Evolutionary conservation across 2,329 filamentous ascomycete species (phyloP), one percentile per base, ranked within the genome.

Genomic region (Penicillium sp.): DNA sequence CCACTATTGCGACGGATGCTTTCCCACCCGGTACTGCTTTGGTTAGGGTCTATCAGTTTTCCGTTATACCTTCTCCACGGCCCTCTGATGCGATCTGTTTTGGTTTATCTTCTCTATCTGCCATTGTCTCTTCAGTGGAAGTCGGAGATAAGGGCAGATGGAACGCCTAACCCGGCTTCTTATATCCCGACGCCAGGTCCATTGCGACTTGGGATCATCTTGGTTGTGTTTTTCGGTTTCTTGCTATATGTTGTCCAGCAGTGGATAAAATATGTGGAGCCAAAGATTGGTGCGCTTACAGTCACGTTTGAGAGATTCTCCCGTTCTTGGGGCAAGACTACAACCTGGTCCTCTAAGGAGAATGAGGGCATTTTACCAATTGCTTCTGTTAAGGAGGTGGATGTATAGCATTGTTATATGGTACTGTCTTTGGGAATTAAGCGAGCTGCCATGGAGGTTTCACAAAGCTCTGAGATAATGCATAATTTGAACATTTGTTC

Each of bases 21-120:
- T 2, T 81, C 81, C 4, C 79, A 78, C 54, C 78, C 77, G 30
- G 76, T 78, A 51, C 78, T 87, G 40, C 76, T 84, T 41, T 87
- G 83, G 79, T 78, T 87, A 11, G 84, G 84, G 41, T 82, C 81
- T 63, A 80, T 86, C 70, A 84, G 81, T 41, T 86, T 86, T 62
- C 83, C 84, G 1, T 81, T 87, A 13, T 87, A 87, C 62, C 77
- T 87, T 7, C 71, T 87, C 18, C 84, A 87, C 68, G 84, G 84
- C 39, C 79, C 81, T 0, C 74, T 87, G 29, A 78, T 86, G 61
- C 80, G 84, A 53, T 81, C 79, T 23, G 68, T 85, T 7, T 74
- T 87, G 13, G 80, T 81, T 26, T 86, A 83, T 81, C 78, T 86
- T 74, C 71, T 85, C 11, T 86, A 79, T 56, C 76, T 80, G 1